Evolutionary conservation across 352 stramenopile genomes (phyloP), one percentile per base, ranked within the genome.

Genomic region (Paralagenidium karlingii): DNA sequence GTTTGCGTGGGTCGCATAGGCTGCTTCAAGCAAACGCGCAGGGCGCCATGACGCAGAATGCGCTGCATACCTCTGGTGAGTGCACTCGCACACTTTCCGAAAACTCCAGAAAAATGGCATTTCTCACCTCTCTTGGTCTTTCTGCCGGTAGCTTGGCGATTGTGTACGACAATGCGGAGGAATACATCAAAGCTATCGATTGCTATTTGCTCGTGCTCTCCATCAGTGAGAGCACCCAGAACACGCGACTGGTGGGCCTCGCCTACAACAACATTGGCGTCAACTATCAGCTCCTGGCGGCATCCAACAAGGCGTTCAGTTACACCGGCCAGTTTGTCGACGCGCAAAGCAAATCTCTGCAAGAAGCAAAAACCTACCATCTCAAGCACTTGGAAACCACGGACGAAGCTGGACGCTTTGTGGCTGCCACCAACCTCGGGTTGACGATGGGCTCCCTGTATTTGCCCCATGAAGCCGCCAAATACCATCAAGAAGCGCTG

Each of bases 181-280:
- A 92, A 22, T 90, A 85, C 37, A 48, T 51, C 18, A 82, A 77
- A 39, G 82, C 80, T 20, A 84, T 94, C 36, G 80, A 90, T 32
- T 81, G 58, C 52, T 94, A 92, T 49, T 48, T 85, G 37, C 49
- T 88, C 32, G 83, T 90, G 49, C 69, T 94, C 9, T 84, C 63
- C 4, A 84, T 94, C 44, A 88, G 78, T 31, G 62, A 85, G 30
- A 80, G 76, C 49, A 81, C 79, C 12, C 55, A 89, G 26, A 77
- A 93, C 39, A 68, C 55, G 32, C 33, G 79, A 19, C 88, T 87
- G 44, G 70, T 80, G 38, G 68, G 53, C 3, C 55, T 95, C 13
- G 79, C 78, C 6, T 58, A 82, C 31, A 92, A 93, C 44, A 93
- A 78, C 51, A 93, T 94, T 37, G 82, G 82, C 18, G 77, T 95